Evolutionary conservation across 805 yeast genomes (phyloP).

Genomic region (Saturnispora besseyi): DNA sequence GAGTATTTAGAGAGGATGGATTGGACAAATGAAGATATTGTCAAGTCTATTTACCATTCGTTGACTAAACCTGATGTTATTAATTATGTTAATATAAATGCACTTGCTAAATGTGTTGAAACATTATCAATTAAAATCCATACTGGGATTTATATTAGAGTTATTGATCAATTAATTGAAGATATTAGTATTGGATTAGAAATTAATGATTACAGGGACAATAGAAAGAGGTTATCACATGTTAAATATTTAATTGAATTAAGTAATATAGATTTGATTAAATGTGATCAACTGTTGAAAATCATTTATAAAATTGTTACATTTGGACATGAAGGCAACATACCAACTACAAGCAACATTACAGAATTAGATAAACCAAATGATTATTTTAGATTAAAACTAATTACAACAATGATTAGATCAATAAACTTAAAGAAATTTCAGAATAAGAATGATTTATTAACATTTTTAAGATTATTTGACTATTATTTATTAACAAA

Average conservation of each 20-base stretch:
- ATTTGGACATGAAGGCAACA: constrained; percentile 54
- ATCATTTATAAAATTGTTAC: constrained; percentile 49
- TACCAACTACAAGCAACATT: constrained; percentile 37
- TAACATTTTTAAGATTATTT: constrained; percentile 44
- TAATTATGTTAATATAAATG: constrained; percentile 44
- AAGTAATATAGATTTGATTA: constrained; percentile 39
- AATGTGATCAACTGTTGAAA: constrained; percentile 38
- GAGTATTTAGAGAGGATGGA: constrained; percentile 36
- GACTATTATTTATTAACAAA: constrained; percentile 67
- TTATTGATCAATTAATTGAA: constrained; percentile 60
- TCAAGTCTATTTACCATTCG: constrained; percentile 26
- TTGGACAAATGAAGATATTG: constrained; percentile 34
- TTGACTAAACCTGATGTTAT: constrained; percentile 56
- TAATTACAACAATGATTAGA: constrained; percentile 39
- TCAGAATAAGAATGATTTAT: constrained; percentile 22
- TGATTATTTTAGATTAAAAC: constrained; percentile 62
- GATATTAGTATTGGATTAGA: constrained; percentile 60
- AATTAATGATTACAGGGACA: constrained; percentile 45
- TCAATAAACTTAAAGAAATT: constrained; percentile 14
- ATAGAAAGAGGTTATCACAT: constrained; percentile 54
- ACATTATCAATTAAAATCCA: constrained; percentile 22
- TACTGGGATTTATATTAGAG: constrained; percentile 24
- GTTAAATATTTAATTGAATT: constrained; percentile 53
- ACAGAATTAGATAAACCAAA: constrained; percentile 51
- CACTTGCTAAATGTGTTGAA: constrained; percentile 41